Evolutionary conservation across 306 rosid species (phyloP).

Genomic region (Begonia fuchsioides): DNA sequence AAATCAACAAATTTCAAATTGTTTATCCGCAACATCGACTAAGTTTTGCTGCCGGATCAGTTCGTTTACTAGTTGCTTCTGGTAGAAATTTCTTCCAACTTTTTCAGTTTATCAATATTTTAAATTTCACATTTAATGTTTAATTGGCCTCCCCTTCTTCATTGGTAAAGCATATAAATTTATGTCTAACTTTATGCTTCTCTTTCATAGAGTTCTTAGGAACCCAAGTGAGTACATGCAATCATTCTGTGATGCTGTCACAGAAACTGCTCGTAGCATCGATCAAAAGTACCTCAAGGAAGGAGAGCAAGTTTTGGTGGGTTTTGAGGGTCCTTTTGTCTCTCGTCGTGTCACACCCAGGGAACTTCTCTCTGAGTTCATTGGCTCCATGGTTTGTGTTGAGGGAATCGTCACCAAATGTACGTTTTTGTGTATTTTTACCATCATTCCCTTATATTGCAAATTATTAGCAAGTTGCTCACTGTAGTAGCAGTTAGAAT

Average conservation of each 20-base stretch:
- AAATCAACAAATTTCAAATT: too few relatives aligned
- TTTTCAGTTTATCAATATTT: too few relatives aligned
- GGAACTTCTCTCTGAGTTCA: constrained; percentile 74
- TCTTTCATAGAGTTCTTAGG: constrained; percentile 48
- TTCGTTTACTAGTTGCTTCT: not conserved
- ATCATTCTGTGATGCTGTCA: constrained; percentile 78
- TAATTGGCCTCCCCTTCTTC: not conserved
- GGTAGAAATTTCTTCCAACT: not conserved
- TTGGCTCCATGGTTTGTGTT: constrained; percentile 91
- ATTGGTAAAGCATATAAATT: too few relatives aligned
- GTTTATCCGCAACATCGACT: not conserved
- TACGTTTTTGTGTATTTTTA: constrained; percentile 10
- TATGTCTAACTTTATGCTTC: not conserved
- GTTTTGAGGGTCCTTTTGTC: constrained; percentile 86
- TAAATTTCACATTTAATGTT: not conserved
- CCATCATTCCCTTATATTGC: not conserved
- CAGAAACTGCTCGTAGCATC: constrained; percentile 59
- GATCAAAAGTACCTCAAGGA: constrained; percentile 69
- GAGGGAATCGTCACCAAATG: constrained; percentile 95
- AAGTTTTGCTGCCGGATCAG: not conserved
- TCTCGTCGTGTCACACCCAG: constrained; percentile 85
- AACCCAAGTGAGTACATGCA: constrained; percentile 84
- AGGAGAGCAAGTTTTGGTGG: constrained; percentile 81
- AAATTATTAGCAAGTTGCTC: not conserved
- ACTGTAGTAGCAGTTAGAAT: too few relatives aligned